Conservation (phyloP, 2,329 filamentous ascomycete genomes). For the Fusarium protoensiforme region DNA sequence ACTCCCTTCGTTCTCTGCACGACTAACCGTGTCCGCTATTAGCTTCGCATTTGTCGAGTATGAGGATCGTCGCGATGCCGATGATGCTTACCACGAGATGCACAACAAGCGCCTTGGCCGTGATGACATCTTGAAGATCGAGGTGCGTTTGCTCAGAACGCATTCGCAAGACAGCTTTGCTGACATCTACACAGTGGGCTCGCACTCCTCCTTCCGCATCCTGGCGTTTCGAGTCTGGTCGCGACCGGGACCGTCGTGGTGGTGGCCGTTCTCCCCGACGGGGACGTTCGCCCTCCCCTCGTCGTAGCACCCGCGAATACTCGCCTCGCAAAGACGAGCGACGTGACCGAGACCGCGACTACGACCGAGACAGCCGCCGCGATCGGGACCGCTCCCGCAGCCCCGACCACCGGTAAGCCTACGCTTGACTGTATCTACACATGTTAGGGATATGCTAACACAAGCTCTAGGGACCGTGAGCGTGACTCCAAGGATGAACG, state of each 20-base stretch:
- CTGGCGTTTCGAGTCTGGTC: slow-evolving; percentile 96
- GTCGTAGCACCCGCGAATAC: slow-evolving; percentile 80
- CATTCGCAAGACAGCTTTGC: background rate
- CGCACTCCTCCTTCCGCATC: slow-evolving; percentile 97
- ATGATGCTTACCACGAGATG: slow-evolving; percentile 99
- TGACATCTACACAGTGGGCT: slow-evolving; percentile 77
- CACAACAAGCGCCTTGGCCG: slow-evolving; percentile 98
- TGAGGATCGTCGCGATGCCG: slow-evolving; percentile 96
- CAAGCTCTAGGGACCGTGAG: slow-evolving; percentile 59
- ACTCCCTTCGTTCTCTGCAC: background rate
- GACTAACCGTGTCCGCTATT: slow-evolving; percentile 17
- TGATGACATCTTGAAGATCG: slow-evolving; percentile 96
- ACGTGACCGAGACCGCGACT: slow-evolving; percentile 81
- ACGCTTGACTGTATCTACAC: background rate
- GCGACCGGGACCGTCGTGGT: slow-evolving; percentile 74
- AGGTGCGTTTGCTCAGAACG: slow-evolving; percentile 69
- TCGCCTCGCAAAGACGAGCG: slow-evolving; percentile 92
- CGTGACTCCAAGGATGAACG: slow-evolving; percentile 72
- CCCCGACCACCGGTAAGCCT: slow-evolving; percentile 69
- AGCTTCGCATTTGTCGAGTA: slow-evolving; percentile 99
- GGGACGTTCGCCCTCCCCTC: slow-evolving; percentile 81
- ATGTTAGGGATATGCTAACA: slow-evolving; percentile 13
- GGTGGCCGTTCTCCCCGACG: slow-evolving; percentile 72
- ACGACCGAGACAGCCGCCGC: slow-evolving; percentile 79
- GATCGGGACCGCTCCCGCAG: slow-evolving; percentile 82